phyloP scores from a whole-genome alignment of 2,329 filamentous ascomycete genomes.

The Dendrostoma leiphaemia region DNA sequence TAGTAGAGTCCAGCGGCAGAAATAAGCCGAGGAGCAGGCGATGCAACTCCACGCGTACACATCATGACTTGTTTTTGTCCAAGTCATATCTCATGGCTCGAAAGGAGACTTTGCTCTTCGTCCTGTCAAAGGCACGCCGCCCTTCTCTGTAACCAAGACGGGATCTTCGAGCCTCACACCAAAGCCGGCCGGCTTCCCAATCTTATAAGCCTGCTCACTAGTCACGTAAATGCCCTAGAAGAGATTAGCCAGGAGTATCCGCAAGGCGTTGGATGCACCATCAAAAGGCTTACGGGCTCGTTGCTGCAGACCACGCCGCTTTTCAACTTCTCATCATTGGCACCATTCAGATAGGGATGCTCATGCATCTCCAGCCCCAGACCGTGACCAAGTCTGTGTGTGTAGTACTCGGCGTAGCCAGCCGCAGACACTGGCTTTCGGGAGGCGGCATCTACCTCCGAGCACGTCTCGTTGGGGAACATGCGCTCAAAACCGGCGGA shows the following conservation, averaged over 20 bases:
- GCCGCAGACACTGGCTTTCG: slow-evolving; percentile 22
- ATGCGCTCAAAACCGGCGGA: slow-evolving; percentile 26
- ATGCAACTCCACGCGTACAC: background rate
- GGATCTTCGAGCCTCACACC: slow-evolving; percentile 29
- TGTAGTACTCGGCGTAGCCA: slow-evolving; percentile 27
- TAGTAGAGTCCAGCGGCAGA: too few relatives aligned
- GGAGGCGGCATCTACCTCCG: slow-evolving; percentile 28
- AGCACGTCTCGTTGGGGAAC: slow-evolving; percentile 26
- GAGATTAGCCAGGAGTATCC: background rate
- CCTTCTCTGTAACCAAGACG: slow-evolving; percentile 26
- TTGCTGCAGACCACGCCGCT: slow-evolving; percentile 27
- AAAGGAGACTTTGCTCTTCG: slow-evolving; percentile 28
- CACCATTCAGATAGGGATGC: slow-evolving; percentile 30
- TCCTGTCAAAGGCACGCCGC: slow-evolving; percentile 27
- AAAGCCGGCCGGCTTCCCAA: slow-evolving; percentile 25
- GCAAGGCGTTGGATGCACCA: background rate
- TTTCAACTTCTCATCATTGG: slow-evolving; percentile 27
- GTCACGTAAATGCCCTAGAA: slow-evolving; percentile 29
- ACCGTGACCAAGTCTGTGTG: slow-evolving; percentile 29
- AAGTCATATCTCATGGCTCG: slow-evolving; percentile 24
- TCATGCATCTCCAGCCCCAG: slow-evolving; percentile 29
- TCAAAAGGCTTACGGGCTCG: slow-evolving; percentile 25
- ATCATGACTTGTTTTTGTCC: background rate
- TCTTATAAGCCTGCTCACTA: slow-evolving; percentile 25
- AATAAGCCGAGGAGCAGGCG: too few relatives aligned